Conservation (phyloP, 75 land plant genomes). For the Picea glauca region DNA sequence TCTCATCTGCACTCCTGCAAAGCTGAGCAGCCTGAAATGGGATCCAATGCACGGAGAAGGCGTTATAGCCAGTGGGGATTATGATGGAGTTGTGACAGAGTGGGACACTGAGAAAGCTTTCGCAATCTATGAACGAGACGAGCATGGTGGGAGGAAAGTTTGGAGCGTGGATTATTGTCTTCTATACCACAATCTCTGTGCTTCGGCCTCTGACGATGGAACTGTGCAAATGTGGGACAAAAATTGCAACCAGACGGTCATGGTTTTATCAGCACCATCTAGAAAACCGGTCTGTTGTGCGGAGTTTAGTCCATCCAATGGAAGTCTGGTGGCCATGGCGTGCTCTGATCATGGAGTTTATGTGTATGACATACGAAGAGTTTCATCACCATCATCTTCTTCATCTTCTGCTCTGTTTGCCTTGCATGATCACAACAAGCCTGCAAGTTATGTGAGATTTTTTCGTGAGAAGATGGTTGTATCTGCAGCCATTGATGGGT, state of each 20-base stretch:
- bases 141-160: slow-evolving; percentile 66
- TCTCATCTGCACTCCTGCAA: slow-evolving; percentile 73
- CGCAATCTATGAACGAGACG: slow-evolving; percentile 71
- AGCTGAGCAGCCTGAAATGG: slow-evolving; percentile 77
- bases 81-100: slow-evolving; percentile 82
- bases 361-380: slow-evolving; percentile 48
- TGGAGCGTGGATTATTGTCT: slow-evolving; percentile 71
- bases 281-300: slow-evolving; percentile 58
- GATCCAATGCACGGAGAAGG: slow-evolving; percentile 35
- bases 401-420: slow-evolving; percentile 13
- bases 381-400: slow-evolving; percentile 16
- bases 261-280: slow-evolving; percentile 16
- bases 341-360: slow-evolving; percentile 62
- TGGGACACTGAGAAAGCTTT: slow-evolving; percentile 54
- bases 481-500: slow-evolving; percentile 55
- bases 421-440: slow-evolving; percentile 35
- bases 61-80: slow-evolving; percentile 68
- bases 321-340: slow-evolving; percentile 43
- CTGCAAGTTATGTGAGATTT: slow-evolving; percentile 61
- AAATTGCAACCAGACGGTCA: slow-evolving; percentile 19
- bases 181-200: slow-evolving; percentile 21
- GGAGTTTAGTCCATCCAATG: slow-evolving; percentile 43
- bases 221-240: slow-evolving; percentile 70
- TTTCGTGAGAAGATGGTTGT: slow-evolving; percentile 28
- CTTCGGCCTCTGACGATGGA: slow-evolving; percentile 84